Conservation (phyloP, 176 grass and related monocot species). For the Typha latifolia region DNA sequence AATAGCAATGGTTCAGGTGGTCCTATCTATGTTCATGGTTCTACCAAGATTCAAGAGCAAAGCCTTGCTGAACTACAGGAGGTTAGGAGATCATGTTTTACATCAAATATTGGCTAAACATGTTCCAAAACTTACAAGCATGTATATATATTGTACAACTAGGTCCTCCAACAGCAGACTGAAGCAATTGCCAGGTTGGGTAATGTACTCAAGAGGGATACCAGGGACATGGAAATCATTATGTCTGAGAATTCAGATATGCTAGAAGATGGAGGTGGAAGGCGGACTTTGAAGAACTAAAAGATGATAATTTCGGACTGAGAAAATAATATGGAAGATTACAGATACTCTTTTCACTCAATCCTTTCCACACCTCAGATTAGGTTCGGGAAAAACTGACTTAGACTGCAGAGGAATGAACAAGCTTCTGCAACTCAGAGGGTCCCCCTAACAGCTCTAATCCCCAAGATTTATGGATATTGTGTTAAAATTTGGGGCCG, state of each 20-base stretch:
- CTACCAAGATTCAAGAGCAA: slow-evolving; percentile 61
- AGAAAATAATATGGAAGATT: background rate
- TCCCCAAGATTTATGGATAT: too few species aligned
- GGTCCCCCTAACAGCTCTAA: too few species aligned
- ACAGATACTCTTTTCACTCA: background rate
- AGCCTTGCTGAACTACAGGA: slow-evolving; percentile 66
- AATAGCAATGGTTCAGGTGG: slow-evolving; percentile 34
- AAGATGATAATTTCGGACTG: background rate
- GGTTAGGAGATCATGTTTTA: slow-evolving; percentile 20
- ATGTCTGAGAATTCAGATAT: slow-evolving; percentile 44
- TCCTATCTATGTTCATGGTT: slow-evolving; percentile 56
- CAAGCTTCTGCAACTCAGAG: too few species aligned
- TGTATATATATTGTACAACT: background rate
- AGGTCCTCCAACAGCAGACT: slow-evolving; percentile 80
- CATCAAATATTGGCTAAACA: background rate
- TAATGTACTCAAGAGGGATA: slow-evolving; percentile 86
- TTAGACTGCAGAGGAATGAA: too few species aligned
- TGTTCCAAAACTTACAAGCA: background rate
- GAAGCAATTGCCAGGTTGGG: slow-evolving; percentile 86
- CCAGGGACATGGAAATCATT: slow-evolving; percentile 76
- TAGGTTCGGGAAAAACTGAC: too few species aligned
- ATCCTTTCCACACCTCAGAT: too few species aligned
- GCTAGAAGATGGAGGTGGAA: slow-evolving; percentile 28
- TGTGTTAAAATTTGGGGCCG: too few species aligned
- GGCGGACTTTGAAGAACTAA: slow-evolving; percentile 7